A percentile compares a stretch with the other conserved stretches of the same genome.
Conservation (phyloP, 1,284 basidiomycete species). For the Sparassis latifolia region DNA sequence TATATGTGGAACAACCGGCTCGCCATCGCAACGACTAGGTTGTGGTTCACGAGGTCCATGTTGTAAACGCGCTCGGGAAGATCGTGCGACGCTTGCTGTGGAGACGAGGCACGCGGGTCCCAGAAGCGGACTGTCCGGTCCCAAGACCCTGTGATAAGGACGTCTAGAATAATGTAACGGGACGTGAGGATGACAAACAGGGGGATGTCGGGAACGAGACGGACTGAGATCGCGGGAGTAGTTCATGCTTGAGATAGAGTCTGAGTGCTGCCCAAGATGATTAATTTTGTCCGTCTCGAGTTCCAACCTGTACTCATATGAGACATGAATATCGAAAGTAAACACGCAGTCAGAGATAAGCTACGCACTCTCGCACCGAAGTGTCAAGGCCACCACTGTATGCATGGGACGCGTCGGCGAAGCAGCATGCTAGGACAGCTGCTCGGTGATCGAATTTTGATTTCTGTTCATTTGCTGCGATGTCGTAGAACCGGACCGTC, state of each 20-base stretch:
- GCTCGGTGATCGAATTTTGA: constrained; percentile 76
- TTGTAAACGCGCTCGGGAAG: constrained; percentile 83
- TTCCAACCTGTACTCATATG: constrained; percentile 43
- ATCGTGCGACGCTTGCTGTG: constrained; percentile 56
- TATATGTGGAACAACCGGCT: constrained; percentile 86
- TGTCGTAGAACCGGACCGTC: constrained; percentile 73
- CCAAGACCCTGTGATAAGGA: constrained; percentile 85
- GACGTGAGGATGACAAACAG: background rate
- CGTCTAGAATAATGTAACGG: constrained; percentile 36
- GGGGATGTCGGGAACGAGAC: constrained; percentile 16
- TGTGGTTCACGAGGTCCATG: constrained; percentile 68
- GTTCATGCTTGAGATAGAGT: constrained; percentile 58
- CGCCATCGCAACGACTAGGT: constrained; percentile 86
- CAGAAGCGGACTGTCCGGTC: constrained; percentile 85
- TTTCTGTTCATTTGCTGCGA: constrained; percentile 55
- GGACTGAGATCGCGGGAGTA: constrained; percentile 49
- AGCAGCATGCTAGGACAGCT: constrained; percentile 63
- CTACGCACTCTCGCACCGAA: constrained; percentile 57
- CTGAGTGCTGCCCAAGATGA: constrained; percentile 61
- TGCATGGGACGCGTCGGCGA: constrained; percentile 55
- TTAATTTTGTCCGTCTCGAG: constrained; percentile 54
- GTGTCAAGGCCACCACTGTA: constrained; percentile 76
- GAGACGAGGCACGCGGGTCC: constrained; percentile 63
- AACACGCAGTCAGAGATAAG: background rate
- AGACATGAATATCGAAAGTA: background rate